phyloP scores from a whole-genome alignment of 192 early-diverging fungal species.

The Ambispora gerdemannii region DNA sequence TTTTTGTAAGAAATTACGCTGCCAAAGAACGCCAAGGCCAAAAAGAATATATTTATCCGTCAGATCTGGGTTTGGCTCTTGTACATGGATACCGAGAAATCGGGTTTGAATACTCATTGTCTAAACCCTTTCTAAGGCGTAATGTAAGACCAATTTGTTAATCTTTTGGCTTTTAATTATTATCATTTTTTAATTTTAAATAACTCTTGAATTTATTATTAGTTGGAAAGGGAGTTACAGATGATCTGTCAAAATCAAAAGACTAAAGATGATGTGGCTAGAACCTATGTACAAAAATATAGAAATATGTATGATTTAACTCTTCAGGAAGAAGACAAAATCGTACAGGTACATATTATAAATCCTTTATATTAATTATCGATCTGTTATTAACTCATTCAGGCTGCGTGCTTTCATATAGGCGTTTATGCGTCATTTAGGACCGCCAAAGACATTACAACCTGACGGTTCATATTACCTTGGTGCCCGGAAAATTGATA shows the following conservation, averaged over 20 bases:
- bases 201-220: too few relatives aligned
- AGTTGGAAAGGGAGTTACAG: not conserved
- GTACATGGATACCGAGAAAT: constrained; percentile 86
- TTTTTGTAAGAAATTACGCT: constrained; percentile 84
- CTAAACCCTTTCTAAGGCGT: constrained; percentile 83
- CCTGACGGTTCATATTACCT: not conserved
- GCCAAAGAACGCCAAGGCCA: constrained; percentile 52
- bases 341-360: not conserved
- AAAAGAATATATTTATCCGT: constrained; percentile 63
- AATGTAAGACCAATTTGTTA: too few relatives aligned
- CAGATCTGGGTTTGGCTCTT: constrained; percentile 82
- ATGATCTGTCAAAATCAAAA: not conserved
- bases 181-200: too few relatives aligned
- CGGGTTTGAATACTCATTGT: constrained; percentile 79
- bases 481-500: not conserved
- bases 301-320: not conserved
- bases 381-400: not conserved
- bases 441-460: not conserved
- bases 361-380: not conserved
- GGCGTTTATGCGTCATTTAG: not conserved
- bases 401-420: too few relatives aligned
- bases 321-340: not conserved
- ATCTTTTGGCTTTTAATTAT: too few relatives aligned
- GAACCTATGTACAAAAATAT: not conserved
- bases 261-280: not conserved